Evolutionary conservation across 352 stramenopile genomes (phyloP).

Genomic region (Globisporangium cylindrosporum): DNA sequence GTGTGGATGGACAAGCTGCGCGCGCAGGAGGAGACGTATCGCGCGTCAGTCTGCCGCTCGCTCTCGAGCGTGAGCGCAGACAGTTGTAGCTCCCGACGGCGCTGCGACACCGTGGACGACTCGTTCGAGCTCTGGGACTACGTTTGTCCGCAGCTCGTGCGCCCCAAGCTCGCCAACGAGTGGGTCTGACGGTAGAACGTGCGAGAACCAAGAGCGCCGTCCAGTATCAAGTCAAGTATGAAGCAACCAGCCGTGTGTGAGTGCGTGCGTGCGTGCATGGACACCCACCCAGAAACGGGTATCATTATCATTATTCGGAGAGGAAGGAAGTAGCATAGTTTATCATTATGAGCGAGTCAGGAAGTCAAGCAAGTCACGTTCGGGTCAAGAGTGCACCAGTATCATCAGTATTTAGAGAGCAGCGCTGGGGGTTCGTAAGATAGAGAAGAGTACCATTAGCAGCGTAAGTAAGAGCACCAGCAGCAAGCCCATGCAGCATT

Average conservation of each 20-base stretch:
- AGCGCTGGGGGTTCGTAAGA: background rate
- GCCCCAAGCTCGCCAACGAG: constrained; percentile 38
- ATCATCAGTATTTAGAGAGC: background rate
- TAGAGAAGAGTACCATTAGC: background rate
- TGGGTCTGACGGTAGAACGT: constrained; percentile 30
- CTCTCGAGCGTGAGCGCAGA: constrained; percentile 2
- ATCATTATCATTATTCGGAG: constrained; percentile 5
- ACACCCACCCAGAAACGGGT: background rate
- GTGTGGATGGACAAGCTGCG: constrained; percentile 21
- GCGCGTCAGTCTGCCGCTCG: constrained; percentile 12
- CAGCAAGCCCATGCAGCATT: background rate
- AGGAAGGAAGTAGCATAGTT: background rate
- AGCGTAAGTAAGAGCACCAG: background rate
- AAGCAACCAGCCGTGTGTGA: background rate
- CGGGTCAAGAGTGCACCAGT: background rate
- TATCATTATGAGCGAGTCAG: background rate
- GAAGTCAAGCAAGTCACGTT: background rate
- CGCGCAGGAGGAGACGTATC: constrained; percentile 16
- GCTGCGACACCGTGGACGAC: constrained; percentile 21
- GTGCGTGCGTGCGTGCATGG: background rate
- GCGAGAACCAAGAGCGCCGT: background rate
- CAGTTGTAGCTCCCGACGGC: background rate
- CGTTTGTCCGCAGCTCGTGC: constrained; percentile 43
- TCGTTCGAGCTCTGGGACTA: constrained; percentile 66
- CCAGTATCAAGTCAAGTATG: background rate